A percentile compares a stretch with the other conserved stretches of the same genome.
Conservation (phyloP, 1,139 yeast genomes). For the Entelexis paramagnoliae region DNA sequence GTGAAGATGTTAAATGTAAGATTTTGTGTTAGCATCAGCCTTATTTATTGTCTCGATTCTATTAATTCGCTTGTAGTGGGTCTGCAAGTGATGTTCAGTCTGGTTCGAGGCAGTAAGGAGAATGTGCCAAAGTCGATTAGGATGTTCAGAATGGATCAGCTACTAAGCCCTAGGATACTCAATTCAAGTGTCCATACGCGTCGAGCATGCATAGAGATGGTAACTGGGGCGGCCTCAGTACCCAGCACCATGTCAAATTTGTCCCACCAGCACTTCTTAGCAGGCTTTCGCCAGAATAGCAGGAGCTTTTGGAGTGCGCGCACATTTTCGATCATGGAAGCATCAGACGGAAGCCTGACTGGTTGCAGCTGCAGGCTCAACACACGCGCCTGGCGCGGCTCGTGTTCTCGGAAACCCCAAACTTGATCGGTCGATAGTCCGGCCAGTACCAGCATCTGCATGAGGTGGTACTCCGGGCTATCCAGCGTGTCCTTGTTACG, state of each 20-base stretch:
- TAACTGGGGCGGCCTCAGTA: conserved; percentile 28
- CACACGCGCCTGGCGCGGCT: conserved; percentile 76
- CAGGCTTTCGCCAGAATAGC: conserved; percentile 95
- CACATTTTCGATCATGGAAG: conserved; percentile 18
- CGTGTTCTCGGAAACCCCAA: conserved; percentile 86
- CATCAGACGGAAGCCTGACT: conserved; percentile 29
- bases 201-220: conserved; percentile 49
- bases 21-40: no score
- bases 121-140: no score
- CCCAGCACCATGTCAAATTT: conserved; percentile 46
- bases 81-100: no score
- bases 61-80: no score
- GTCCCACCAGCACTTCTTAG: conserved; percentile 99
- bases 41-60: no score
- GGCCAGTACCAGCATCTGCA: conserved; percentile 88
- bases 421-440: conserved; percentile 60
- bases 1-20: no score
- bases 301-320: conserved; percentile 52
- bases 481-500: conserved; percentile 44
- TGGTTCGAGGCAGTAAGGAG: no score
- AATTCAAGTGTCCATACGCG: conserved; percentile 82
- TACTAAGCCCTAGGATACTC: conserved; percentile 30
- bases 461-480: conserved; percentile 87
- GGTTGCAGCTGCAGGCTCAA: conserved; percentile 77
- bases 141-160: background rate